Conservation (phyloP, 2,329 filamentous ascomycete species). For the Phyllosticta citribraziliensis region DNA sequence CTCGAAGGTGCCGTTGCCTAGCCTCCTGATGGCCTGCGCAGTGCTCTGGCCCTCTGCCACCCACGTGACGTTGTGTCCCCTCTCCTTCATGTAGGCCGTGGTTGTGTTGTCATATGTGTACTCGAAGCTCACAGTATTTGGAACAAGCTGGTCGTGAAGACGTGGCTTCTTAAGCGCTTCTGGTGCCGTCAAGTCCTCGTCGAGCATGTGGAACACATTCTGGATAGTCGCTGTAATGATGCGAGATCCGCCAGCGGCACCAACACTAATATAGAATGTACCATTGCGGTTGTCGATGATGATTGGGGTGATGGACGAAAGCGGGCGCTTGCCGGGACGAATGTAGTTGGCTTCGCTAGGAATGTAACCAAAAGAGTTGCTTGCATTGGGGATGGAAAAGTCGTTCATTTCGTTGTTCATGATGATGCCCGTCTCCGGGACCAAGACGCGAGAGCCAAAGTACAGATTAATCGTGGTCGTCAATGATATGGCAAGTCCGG, state of each 20-base stretch:
- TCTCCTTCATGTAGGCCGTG: constrained; percentile 50
- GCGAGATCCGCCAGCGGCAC: constrained; percentile 69
- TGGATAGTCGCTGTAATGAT: constrained; percentile 77
- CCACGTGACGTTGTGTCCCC: constrained; percentile 65
- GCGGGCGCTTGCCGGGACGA: constrained; percentile 66
- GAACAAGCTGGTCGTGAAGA: constrained; percentile 74
- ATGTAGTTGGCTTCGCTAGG: constrained; percentile 76
- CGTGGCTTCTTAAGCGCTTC: constrained; percentile 58
- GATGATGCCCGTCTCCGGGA: constrained; percentile 73
- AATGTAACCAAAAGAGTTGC: constrained; percentile 77
- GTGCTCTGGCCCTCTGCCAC: constrained; percentile 53
- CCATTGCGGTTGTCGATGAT: constrained; percentile 61
- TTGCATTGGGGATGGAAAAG: constrained; percentile 70
- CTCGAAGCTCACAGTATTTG: constrained; percentile 60
- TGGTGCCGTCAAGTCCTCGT: constrained; percentile 49
- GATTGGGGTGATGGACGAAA: constrained; percentile 73
- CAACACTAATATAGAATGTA: constrained; percentile 57
- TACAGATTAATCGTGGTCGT: constrained; percentile 84
- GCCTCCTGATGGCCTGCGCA: constrained; percentile 58
- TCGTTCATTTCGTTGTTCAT: constrained; percentile 54
- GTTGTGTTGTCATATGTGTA: constrained; percentile 56
- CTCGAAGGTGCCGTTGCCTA: constrained; percentile 61
- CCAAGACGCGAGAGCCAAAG: constrained; percentile 71
- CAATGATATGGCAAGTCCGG: constrained; percentile 66
- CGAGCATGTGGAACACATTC: constrained; percentile 62